Evolutionary conservation across 306 rosid species (phyloP).

Genomic region (Aeschynomene evenia): DNA sequence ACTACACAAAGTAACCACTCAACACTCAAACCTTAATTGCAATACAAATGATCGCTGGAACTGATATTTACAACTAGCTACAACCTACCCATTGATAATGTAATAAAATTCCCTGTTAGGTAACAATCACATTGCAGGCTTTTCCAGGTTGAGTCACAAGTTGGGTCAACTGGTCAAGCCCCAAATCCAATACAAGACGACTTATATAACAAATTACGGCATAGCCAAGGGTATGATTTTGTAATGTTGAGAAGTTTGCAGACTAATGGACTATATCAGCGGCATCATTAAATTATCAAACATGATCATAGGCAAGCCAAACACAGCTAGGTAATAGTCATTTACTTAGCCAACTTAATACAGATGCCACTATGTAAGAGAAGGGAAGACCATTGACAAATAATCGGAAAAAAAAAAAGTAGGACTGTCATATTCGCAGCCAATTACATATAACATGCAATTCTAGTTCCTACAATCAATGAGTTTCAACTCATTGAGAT

Average conservation of each 20-base stretch:
- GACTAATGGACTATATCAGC: not conserved
- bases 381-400: no score
- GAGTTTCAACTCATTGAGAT: not conserved
- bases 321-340: no score
- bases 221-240: not conserved
- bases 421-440: no score
- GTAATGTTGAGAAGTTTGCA: not conserved
- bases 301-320: no score
- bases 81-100: not conserved
- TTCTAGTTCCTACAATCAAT: not conserved
- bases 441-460: no score
- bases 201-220: not conserved
- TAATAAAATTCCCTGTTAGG: not conserved
- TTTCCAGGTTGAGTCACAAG: not conserved
- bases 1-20: not conserved
- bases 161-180: not conserved
- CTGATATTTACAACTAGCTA: conserved; percentile 4
- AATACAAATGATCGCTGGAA: not conserved
- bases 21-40: conserved; percentile 4
- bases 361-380: no score
- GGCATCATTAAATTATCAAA: not conserved
- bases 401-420: no score
- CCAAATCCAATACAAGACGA: not conserved
- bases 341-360: no score
- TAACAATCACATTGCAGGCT: not conserved